Evolutionary conservation across 352 stramenopile genomes (phyloP).

Genomic region (Phytophthora syringae): DNA sequence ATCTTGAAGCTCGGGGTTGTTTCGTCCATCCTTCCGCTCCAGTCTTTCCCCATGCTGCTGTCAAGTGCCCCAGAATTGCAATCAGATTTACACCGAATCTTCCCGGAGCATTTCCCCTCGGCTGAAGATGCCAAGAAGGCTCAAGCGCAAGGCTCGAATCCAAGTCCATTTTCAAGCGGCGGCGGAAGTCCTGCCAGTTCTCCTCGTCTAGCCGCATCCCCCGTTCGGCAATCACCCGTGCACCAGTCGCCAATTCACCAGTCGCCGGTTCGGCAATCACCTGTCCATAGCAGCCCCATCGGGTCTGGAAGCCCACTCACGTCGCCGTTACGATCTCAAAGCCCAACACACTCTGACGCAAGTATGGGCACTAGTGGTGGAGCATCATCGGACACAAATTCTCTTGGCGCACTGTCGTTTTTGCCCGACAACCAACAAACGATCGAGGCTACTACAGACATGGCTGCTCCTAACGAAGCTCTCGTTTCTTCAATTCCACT

Average conservation of each 20-base stretch:
- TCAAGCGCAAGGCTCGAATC: conserved; percentile 18
- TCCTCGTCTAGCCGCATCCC: conserved; percentile 43
- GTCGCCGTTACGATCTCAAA: conserved; percentile 64
- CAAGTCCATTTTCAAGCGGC: conserved; percentile 42
- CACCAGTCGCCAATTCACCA: conserved; percentile 42
- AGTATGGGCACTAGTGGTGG: conserved; percentile 53
- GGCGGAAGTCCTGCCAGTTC: conserved; percentile 55
- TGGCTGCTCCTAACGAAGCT: conserved; percentile 25
- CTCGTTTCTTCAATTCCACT: conserved; percentile 23
- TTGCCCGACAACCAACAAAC: conserved; percentile 67
- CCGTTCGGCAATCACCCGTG: conserved; percentile 50
- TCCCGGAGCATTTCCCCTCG: conserved; percentile 81
- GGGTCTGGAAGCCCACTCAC: conserved; percentile 56
- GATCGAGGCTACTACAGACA: conserved; percentile 39
- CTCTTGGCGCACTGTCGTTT: conserved; percentile 82
- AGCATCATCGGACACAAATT: conserved; percentile 67
- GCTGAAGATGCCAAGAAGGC: conserved; percentile 51
- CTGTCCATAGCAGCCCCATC: conserved; percentile 56
- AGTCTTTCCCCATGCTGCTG: conserved; percentile 79
- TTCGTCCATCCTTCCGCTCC: conserved; percentile 65
- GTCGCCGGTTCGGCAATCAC: conserved; percentile 50
- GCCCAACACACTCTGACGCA: conserved; percentile 73
- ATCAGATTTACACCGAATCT: conserved; percentile 79
- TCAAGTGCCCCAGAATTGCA: conserved; percentile 75
- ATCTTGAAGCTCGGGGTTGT: conserved; percentile 81